Evolutionary conservation across 495 filamentous ascomycete genomes (phyloP), one percentile per base, ranked within the genome.

Genomic region (Amniculicola lignicola): DNA sequence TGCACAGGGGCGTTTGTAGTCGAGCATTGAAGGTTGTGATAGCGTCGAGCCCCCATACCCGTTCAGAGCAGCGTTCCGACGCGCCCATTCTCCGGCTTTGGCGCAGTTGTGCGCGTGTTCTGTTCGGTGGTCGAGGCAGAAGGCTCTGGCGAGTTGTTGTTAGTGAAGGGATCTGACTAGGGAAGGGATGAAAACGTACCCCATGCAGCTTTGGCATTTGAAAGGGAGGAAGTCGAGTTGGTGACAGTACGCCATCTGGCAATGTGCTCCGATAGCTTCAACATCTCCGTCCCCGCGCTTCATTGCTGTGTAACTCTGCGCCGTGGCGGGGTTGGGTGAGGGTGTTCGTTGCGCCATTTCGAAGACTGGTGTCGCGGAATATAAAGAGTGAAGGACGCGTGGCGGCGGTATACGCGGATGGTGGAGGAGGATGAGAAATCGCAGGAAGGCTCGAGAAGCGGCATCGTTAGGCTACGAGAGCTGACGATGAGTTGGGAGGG

Each of bases 211-310:
- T 71, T 93, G 87, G 78, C 93, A 98, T 61, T 82, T 79, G 75
- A 96, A 98, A 33, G 93, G 93, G 10, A 98, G 85, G 75, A 97
- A 97, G 74, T 97, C 94, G 40, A 97, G 87, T 66, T 88, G 85
- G 68, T 90, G 83, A 79, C 93, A 98, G 78, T 88, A 90, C 59
- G 82, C 72, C 73, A 87, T 84, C 72, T 96, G 83, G 78, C 93
- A 98, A 75, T 95, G 90, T 49, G 83, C 81, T 64, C 93, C 93
- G 69, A 97, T 87, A 10, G 88, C 79, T 60, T 85, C 84, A 31
- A 88, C 81, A 73, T 96, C 73, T 52, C 67, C 72, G 40, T 61
- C 72, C 63, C 85, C 77, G 72, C 84, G 83, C 67, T 74, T 73
- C 11, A 76, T 85, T n/a, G n/a, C n/a, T n/a, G 69, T 74, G 82